Evolutionary conservation across 768 basidiomycete genomes (phyloP).

Genomic region (Psilocybe sp.): DNA sequence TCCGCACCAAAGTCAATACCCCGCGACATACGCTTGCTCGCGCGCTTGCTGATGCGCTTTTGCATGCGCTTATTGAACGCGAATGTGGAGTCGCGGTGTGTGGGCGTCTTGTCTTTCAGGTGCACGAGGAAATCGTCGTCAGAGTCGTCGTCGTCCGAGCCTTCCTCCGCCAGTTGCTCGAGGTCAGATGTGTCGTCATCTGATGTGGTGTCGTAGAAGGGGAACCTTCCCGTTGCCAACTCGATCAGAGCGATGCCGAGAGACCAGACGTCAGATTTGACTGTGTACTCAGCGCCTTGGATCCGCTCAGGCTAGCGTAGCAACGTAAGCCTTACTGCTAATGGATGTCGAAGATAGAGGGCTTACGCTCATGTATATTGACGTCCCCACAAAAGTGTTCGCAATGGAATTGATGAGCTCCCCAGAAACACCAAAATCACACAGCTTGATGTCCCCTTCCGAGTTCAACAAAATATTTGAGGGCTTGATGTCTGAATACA

Average conservation of each 20-base stretch:
- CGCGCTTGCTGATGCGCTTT: conserved; percentile 55
- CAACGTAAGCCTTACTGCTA: conserved; percentile 2
- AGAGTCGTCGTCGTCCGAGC: conserved; percentile 5
- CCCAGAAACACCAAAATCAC: conserved; percentile 98
- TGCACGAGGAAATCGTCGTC: conserved; percentile 39
- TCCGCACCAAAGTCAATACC: conserved; percentile 65
- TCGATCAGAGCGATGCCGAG: conserved; percentile 96
- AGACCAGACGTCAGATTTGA: conserved; percentile 99
- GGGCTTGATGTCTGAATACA: conserved; percentile 87
- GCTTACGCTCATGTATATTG: conserved; percentile 98
- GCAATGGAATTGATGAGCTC: conserved; percentile 99
- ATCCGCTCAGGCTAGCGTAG: conserved; percentile 88
- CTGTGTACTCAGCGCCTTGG: conserved; percentile 96
- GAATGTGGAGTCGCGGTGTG: conserved; percentile 31
- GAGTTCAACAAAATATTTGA: conserved; percentile 97
- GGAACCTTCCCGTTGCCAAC: conserved; percentile 95
- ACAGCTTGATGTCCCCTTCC: conserved; percentile 93
- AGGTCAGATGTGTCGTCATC: conserved; percentile 68
- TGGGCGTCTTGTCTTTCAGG: conserved; percentile 28
- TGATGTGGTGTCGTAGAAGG: conserved; percentile 78
- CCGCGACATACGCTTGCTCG: conserved; percentile 80
- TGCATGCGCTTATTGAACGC: conserved; percentile 41
- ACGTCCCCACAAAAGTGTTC: conserved; percentile 98
- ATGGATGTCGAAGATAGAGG: neutral
- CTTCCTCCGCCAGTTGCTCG: conserved; percentile 48